Evolutionary conservation across 83 land plant species (phyloP).

Genomic region (Picea engelmannii): DNA sequence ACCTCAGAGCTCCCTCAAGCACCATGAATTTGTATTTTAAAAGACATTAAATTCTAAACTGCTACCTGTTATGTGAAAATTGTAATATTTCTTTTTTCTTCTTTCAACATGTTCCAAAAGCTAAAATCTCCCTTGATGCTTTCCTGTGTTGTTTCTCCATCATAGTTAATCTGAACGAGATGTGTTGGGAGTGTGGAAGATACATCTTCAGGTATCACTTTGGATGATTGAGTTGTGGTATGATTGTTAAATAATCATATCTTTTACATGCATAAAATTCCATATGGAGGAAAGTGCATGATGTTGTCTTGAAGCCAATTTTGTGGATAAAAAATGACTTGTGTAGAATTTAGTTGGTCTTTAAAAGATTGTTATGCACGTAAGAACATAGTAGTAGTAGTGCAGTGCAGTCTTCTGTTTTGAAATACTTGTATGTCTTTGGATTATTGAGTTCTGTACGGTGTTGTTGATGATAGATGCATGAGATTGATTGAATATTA

Average conservation of each 20-base stretch:
- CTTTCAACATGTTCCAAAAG: not conserved
- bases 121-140: not conserved
- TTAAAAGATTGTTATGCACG: not conserved
- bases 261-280: no score
- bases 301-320: no score
- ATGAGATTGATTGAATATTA: not conserved
- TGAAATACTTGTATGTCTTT: not conserved
- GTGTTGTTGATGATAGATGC: not conserved
- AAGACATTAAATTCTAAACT: not conserved
- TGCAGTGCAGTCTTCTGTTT: no score
- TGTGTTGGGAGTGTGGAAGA: not conserved
- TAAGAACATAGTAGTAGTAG: no score
- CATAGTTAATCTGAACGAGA: not conserved
- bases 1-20: no score
- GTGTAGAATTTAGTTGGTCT: not conserved
- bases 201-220: no score
- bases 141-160: not conserved
- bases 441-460: not conserved
- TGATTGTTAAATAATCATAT: not conserved
- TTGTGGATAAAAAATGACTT: not conserved
- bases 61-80: not conserved
- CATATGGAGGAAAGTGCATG: no score
- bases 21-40: not conserved
- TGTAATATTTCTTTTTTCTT: not conserved
- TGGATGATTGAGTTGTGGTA: not conserved